These are phyloP conservation scores for Auricularia sp. DNA, from an alignment of 768 basidiomycete species.

Conservation along the genomic window DNA sequence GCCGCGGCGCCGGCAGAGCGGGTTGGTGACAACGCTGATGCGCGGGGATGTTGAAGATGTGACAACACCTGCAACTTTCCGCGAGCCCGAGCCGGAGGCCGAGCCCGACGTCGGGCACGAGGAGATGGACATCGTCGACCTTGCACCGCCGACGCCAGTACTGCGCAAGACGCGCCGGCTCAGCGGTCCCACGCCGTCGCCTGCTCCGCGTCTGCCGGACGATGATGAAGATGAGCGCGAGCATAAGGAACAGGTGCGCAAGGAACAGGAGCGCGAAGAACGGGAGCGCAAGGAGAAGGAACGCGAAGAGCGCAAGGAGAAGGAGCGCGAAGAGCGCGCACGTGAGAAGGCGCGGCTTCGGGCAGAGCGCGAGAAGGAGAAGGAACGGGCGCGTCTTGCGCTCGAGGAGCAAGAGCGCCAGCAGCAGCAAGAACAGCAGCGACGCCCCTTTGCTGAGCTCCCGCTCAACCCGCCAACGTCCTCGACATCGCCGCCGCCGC, in stretches of 20 bases:
- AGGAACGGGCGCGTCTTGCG: slow-evolving; percentile 29
- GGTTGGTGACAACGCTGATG: slow-evolving; percentile 30
- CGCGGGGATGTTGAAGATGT: neutral
- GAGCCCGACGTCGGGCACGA: neutral
- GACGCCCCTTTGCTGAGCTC: neutral
- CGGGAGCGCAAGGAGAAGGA: slow-evolving; percentile 14
- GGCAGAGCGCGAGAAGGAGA: slow-evolving; percentile 22
- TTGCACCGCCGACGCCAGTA: neutral
- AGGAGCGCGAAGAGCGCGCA: slow-evolving; percentile 31
- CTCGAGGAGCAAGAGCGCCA: neutral
- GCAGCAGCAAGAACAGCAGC: neutral
- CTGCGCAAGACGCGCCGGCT: neutral
- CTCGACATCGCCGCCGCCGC: neutral
- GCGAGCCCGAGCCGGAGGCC: neutral
- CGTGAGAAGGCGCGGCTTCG: slow-evolving; percentile 8
- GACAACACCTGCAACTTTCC: too few species aligned
- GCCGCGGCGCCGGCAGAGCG: slow-evolving; percentile 32
- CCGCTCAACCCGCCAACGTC: neutral
- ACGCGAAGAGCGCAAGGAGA: slow-evolving; percentile 15
- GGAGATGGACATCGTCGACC: neutral
- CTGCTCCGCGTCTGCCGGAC: neutral
- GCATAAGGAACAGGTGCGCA: slow-evolving; percentile 14
- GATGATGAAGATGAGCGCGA: slow-evolving; percentile 6
- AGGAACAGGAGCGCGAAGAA: slow-evolving; percentile 21
- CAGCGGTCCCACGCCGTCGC: neutral